These are phyloP conservation scores for Neurospora pannonica DNA, from an alignment of 495 filamentous ascomycete genomes.

Conservation along the genomic window DNA sequence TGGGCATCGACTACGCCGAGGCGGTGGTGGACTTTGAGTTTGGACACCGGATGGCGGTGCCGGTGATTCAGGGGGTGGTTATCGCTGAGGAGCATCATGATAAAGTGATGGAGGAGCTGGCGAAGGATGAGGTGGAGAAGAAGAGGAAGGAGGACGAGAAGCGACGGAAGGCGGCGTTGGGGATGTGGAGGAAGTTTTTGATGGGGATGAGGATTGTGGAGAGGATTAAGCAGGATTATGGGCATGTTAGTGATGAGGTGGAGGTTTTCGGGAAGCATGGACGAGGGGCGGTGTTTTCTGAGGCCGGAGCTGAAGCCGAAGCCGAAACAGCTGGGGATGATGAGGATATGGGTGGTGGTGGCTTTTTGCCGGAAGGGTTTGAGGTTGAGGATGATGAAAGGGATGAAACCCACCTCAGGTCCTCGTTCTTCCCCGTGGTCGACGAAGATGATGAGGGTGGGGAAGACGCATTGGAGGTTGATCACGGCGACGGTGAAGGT, in stretches of 20 bases:
- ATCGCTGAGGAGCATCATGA: slow-evolving; percentile 71
- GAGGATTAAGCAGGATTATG: slow-evolving; percentile 72
- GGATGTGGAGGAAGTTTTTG: slow-evolving; percentile 77
- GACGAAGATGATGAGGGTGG: slow-evolving; percentile 30
- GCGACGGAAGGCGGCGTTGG: slow-evolving; percentile 61
- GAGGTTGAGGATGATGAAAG: slow-evolving; percentile 26
- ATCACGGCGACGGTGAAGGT: slow-evolving; percentile 16
- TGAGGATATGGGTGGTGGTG: slow-evolving; percentile 46
- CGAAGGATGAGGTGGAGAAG: slow-evolving; percentile 70
- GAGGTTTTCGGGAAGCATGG: slow-evolving; percentile 30
- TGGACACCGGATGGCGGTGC: slow-evolving; percentile 82
- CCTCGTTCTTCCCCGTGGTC: slow-evolving; percentile 30
- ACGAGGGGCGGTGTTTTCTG: no score
- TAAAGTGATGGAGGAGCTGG: slow-evolving; percentile 68
- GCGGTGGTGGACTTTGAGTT: slow-evolving; percentile 97
- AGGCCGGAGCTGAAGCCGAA: slow-evolving; percentile 9
- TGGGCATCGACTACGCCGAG: slow-evolving; percentile 85
- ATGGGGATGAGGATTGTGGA: slow-evolving; percentile 76
- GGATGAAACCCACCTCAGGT: slow-evolving; percentile 21
- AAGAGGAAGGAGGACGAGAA: slow-evolving; percentile 74
- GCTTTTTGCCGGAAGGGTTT: slow-evolving; percentile 45
- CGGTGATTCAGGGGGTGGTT: slow-evolving; percentile 83
- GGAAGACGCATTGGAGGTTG: slow-evolving; percentile 20
- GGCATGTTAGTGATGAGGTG: slow-evolving; percentile 34
- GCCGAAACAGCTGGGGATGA: slow-evolving; percentile 8